phyloP scores from a whole-genome alignment of 805 yeast species.

The Cyberlindnera subsufficiens region DNA sequence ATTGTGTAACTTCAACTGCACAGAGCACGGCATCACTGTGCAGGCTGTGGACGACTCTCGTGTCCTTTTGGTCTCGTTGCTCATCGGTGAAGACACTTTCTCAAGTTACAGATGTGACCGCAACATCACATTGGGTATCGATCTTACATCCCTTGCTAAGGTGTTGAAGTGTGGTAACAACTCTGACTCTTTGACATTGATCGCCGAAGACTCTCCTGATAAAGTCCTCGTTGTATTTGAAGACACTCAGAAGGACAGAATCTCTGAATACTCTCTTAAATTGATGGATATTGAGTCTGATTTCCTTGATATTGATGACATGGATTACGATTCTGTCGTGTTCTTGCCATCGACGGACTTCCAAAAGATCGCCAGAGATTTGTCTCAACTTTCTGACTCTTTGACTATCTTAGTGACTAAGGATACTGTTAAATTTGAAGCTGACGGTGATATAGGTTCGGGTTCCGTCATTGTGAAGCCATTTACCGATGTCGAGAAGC shows the following conservation, averaged over 20 bases:
- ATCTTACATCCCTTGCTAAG: slow-evolving; percentile 80
- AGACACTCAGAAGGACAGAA: slow-evolving; percentile 84
- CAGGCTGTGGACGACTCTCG: slow-evolving; percentile 98
- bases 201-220: slow-evolving; percentile 88
- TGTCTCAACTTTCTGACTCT: slow-evolving; percentile 82
- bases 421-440: slow-evolving; percentile 82
- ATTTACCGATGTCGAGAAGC: slow-evolving; percentile 70
- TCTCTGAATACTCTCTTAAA: slow-evolving; percentile 85
- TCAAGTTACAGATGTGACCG: slow-evolving; percentile 93
- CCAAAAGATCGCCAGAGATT: slow-evolving; percentile 83
- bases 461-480: slow-evolving; percentile 88
- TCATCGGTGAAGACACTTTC: slow-evolving; percentile 85
- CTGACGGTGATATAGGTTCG: slow-evolving; percentile 88
- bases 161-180: slow-evolving; percentile 88
- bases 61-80: slow-evolving; percentile 82
- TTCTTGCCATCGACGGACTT: slow-evolving; percentile 86
- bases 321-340: slow-evolving; percentile 82
- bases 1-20: slow-evolving; percentile 93
- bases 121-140: slow-evolving; percentile 86
- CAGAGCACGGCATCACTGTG: slow-evolving; percentile 90
- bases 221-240: slow-evolving; percentile 77
- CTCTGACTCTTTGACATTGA: slow-evolving; percentile 79
- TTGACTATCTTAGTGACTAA: slow-evolving; percentile 81
- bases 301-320: slow-evolving; percentile 86
- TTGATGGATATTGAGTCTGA: slow-evolving; percentile 97